Percentiles rank a stretch among this genome's conserved stretches.
Conservation (phyloP, 2,329 filamentous ascomycete genomes). For the Tolypocladium endophyticum region DNA sequence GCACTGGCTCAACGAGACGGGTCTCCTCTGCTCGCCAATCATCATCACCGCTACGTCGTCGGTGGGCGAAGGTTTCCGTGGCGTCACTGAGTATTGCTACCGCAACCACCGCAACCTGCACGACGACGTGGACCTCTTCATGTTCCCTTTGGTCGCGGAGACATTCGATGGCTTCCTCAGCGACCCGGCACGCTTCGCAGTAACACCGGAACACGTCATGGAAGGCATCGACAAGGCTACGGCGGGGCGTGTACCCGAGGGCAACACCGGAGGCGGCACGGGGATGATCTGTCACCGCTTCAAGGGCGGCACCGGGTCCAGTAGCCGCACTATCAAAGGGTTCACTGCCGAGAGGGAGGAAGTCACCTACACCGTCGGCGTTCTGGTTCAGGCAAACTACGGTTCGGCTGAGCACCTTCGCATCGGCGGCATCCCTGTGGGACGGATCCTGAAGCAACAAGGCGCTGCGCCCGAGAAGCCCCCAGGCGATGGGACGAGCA, state of each 20-base stretch:
- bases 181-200: constrained; percentile 42
- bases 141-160: constrained; percentile 49
- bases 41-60: constrained; percentile 48
- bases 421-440: constrained; percentile 51
- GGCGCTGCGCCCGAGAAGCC: not conserved
- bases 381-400: constrained; percentile 57
- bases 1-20: constrained; percentile 53
- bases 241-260: constrained; percentile 44
- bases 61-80: constrained; percentile 47
- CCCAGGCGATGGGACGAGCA: not conserved
- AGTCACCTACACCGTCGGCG: constrained; percentile 46
- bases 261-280: constrained; percentile 55
- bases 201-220: constrained; percentile 43
- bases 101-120: constrained; percentile 30
- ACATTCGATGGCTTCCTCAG: constrained; percentile 54
- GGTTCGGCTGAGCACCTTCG: constrained; percentile 44
- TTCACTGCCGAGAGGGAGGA: constrained; percentile 18
- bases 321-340: constrained; percentile 44
- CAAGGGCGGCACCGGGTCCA: constrained; percentile 57
- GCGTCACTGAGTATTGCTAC: constrained; percentile 45
- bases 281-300: constrained; percentile 57
- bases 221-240: constrained; percentile 40
- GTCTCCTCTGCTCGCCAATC: constrained; percentile 47
- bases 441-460: constrained; percentile 36
- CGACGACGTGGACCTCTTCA: constrained; percentile 38